A percentile compares a stretch with the other conserved stretches of the same genome.
Conservation (phyloP, 2,329 filamentous ascomycete genomes). For the Fusarium xyrophilum region DNA sequence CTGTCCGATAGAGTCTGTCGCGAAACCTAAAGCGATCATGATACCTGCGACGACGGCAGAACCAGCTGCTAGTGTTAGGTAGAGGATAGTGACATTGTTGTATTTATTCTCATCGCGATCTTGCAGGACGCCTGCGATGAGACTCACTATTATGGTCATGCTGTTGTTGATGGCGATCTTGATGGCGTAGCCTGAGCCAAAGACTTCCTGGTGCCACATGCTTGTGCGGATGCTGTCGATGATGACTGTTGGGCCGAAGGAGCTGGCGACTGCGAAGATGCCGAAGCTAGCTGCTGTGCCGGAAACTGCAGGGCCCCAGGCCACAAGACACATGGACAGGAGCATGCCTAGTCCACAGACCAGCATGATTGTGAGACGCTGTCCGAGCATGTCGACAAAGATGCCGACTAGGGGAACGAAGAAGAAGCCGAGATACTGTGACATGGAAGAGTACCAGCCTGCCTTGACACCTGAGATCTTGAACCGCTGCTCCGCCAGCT, state of each 20-base stretch:
- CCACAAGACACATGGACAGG: conserved; percentile 61
- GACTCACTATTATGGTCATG: conserved; percentile 66
- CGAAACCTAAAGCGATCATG: conserved; percentile 50
- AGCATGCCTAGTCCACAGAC: conserved; percentile 59
- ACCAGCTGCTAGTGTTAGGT: conserved; percentile 59
- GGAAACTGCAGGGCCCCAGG: conserved; percentile 55
- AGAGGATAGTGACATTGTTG: conserved; percentile 61
- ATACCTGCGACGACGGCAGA: conserved; percentile 55
- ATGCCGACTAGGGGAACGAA: conserved; percentile 62
- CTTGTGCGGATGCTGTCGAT: conserved; percentile 67
- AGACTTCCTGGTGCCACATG: conserved; percentile 66
- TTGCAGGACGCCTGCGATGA: conserved; percentile 65
- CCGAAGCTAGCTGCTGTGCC: conserved; percentile 67
- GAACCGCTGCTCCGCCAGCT: conserved; percentile 66
- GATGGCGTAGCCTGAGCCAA: conserved; percentile 65
- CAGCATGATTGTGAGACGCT: conserved; percentile 61
- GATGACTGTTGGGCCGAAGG: conserved; percentile 63
- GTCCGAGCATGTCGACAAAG: conserved; percentile 63
- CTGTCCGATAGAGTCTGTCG: conserved; percentile 53
- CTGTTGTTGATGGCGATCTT: conserved; percentile 70
- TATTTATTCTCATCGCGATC: conserved; percentile 65
- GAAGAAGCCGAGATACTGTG: conserved; percentile 65
- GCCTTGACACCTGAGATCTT: conserved; percentile 60
- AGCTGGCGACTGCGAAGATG: conserved; percentile 63
- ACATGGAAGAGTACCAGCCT: conserved; percentile 65